A percentile compares a stretch with the other conserved stretches of the same genome.
phyloP scores from a whole-genome alignment of 1,284 basidiomycete species.

The Fomes fomentarius region DNA sequence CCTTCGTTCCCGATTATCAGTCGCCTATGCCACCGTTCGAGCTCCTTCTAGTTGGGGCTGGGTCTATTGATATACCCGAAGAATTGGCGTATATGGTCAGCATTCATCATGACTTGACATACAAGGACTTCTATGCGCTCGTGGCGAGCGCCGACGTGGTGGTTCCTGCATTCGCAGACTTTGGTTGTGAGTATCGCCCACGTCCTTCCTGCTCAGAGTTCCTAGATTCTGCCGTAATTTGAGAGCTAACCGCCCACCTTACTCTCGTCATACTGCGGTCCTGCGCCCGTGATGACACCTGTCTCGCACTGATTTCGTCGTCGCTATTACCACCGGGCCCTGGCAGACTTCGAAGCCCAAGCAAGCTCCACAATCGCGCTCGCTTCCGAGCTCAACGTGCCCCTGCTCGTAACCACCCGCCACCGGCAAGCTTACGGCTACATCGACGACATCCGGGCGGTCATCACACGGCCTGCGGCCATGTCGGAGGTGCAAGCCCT shows the following conservation, averaged over 20 bases:
- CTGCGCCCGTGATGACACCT: not conserved
- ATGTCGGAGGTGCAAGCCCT: conserved; percentile 40
- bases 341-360: conserved; percentile 34
- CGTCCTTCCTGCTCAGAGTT: not conserved
- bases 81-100: conserved; percentile 39
- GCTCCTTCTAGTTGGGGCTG: conserved; percentile 39
- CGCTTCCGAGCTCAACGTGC: conserved; percentile 40
- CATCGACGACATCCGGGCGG: conserved; percentile 38
- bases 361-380: conserved; percentile 44
- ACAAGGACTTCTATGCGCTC: conserved; percentile 38
- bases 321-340: not conserved
- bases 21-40: conserved; percentile 35
- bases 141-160: conserved; percentile 41
- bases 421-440: conserved; percentile 39
- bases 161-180: conserved; percentile 39
- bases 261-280: not conserved
- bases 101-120: conserved; percentile 35
- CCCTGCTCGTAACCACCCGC: conserved; percentile 39
- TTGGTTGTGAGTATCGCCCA: conserved; percentile 22
- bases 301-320: not conserved
- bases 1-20: conserved; percentile 31
- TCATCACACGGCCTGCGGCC: conserved; percentile 40
- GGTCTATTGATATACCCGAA: conserved; percentile 35
- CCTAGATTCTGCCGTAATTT: not conserved
- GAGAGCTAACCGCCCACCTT: not conserved